Conservation (phyloP, 106 monocot species). For the Acorus calamus region DNA sequence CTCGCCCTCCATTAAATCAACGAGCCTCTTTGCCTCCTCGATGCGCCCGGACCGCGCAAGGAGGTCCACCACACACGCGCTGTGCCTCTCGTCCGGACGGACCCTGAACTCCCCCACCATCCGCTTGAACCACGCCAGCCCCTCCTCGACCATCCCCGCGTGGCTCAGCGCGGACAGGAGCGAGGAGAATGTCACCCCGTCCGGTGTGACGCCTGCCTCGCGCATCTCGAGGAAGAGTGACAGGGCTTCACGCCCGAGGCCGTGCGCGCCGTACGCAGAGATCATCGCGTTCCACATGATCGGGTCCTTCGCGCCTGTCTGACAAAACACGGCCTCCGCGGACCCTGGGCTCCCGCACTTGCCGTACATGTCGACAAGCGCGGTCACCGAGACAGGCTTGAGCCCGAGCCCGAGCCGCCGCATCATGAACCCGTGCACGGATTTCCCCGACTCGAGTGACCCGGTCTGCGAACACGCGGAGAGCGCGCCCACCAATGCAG, state of each 20-base stretch:
- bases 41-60: constrained; percentile 54
- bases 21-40: constrained; percentile 44
- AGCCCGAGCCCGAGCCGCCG: constrained; percentile 16
- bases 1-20: constrained; percentile 30
- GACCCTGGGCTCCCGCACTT: constrained; percentile 50
- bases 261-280: constrained; percentile 56
- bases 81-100: constrained; percentile 57
- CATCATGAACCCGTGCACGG: constrained; percentile 51
- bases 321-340: constrained; percentile 40
- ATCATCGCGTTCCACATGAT: constrained; percentile 78
- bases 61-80: constrained; percentile 64
- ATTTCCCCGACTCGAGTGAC: constrained; percentile 57
- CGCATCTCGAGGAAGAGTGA: constrained; percentile 48
- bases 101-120: constrained; percentile 47
- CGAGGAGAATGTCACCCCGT: constrained; percentile 66
- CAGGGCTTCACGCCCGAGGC: constrained; percentile 47
- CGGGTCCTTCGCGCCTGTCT: constrained; percentile 33
- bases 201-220: constrained; percentile 30
- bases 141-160: constrained; percentile 65
- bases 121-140: constrained; percentile 40
- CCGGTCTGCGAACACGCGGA: constrained; percentile 55
- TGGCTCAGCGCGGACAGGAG: constrained; percentile 72
- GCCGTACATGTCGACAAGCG: constrained; percentile 79
- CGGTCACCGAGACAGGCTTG: constrained; percentile 37
- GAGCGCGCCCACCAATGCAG: constrained; percentile 48